A percentile compares a stretch with the other conserved stretches of the same genome.
phyloP scores from a whole-genome alignment of 805 yeast genomes.

The Naumovozyma dairenensis region DNA sequence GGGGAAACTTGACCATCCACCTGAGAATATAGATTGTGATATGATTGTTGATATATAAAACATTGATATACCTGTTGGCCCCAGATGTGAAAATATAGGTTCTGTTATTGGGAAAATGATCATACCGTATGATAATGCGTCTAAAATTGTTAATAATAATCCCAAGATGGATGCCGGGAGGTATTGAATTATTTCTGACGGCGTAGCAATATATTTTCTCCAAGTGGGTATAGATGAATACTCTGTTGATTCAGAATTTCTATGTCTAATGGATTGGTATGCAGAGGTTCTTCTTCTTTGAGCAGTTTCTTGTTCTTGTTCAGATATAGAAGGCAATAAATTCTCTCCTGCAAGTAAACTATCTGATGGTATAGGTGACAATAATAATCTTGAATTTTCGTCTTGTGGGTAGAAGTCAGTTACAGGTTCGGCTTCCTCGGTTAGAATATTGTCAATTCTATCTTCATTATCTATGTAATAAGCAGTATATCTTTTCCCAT shows the following conservation, averaged over 20 bases:
- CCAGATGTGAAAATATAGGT: conserved; percentile 63
- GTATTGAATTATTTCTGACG: conserved; percentile 15
- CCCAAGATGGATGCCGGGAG: conserved; percentile 82
- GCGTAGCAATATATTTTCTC: neutral
- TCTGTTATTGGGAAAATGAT: conserved; percentile 89
- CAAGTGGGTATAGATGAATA: neutral
- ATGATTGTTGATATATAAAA: conserved; percentile 87
- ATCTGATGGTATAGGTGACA: conserved; percentile 12
- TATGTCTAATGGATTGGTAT: conserved; percentile 1
- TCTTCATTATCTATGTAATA: conserved; percentile 2
- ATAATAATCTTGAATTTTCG: conserved; percentile 6
- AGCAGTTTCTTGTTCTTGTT: conserved; percentile 1
- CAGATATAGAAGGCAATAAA: conserved; percentile 1
- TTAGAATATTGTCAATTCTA: neutral
- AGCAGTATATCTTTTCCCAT: conserved; percentile 1
- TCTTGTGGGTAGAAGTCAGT: conserved; percentile 3
- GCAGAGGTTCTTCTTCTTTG: too few species aligned
- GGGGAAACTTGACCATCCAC: conserved; percentile 84
- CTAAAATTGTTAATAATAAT: conserved; percentile 72
- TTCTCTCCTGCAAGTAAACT: conserved; percentile 2
- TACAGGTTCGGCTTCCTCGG: neutral
- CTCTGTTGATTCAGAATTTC: neutral
- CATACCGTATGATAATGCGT: conserved; percentile 95
- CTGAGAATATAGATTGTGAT: conserved; percentile 76
- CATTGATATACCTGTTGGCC: conserved; percentile 87